These are phyloP conservation scores for Trichomonascaceae sp. DNA, from an alignment of 1,139 yeast genomes.

Conservation along the genomic window DNA sequence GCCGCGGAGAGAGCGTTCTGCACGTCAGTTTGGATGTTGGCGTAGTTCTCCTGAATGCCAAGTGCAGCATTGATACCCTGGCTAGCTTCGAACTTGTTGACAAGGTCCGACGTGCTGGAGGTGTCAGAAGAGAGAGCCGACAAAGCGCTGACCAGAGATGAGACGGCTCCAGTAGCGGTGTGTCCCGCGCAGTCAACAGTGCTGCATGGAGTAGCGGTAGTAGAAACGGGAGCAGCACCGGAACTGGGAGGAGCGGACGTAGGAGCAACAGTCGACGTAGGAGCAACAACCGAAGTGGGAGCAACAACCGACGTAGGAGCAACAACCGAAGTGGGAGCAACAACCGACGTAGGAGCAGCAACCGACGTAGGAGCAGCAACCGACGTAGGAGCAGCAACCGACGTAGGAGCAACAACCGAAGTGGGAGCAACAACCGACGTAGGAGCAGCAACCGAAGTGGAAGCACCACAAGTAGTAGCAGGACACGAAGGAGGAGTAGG, in stretches of 20 bases:
- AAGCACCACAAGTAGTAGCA: too few relatives aligned
- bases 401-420: too few relatives aligned
- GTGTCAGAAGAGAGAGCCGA: not conserved
- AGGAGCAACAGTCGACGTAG: not conserved
- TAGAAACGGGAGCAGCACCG: not conserved
- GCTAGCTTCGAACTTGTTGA: not conserved
- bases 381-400: too few relatives aligned
- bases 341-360: too few relatives aligned
- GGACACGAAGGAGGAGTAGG: too few relatives aligned
- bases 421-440: too few relatives aligned
- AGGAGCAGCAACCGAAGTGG: too few relatives aligned
- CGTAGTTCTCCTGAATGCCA: constrained; percentile 1
- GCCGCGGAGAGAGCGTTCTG: not conserved
- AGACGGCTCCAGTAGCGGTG: not conserved
- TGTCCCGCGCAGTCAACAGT: not conserved
- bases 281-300: not conserved
- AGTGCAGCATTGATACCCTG: constrained; percentile 2
- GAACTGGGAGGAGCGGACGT: not conserved
- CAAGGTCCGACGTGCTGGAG: not conserved
- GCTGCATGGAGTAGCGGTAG: not conserved
- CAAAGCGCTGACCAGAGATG: constrained; percentile 4
- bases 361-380: too few relatives aligned
- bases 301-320: not conserved
- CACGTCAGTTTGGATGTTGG: constrained; percentile 1
- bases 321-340: too few relatives aligned